A percentile compares a stretch with the other conserved stretches of the same genome.
These are phyloP conservation scores for Peronospora farinosa DNA, from an alignment of 352 stramenopile species.

Conservation along the genomic window DNA sequence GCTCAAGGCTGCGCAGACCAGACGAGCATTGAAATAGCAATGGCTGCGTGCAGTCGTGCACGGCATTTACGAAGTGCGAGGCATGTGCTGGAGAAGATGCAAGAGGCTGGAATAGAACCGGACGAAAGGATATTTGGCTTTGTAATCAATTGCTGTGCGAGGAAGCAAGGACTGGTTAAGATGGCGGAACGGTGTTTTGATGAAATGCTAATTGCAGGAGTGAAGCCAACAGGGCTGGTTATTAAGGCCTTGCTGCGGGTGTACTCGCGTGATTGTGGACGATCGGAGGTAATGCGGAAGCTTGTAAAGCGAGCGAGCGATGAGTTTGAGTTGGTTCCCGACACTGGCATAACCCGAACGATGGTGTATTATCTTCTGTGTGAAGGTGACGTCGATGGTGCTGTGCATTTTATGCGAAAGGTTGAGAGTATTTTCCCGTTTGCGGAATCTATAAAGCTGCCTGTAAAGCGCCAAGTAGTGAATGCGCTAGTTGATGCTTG, in stretches of 20 bases:
- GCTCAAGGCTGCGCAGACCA: constrained; percentile 29
- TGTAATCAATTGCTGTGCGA: constrained; percentile 61
- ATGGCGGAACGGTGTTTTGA: constrained; percentile 39
- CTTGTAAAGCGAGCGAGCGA: constrained; percentile 27
- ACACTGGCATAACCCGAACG: constrained; percentile 40
- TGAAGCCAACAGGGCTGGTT: constrained; percentile 39
- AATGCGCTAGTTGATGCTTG: constrained; percentile 50
- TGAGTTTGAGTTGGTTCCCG: constrained; percentile 33
- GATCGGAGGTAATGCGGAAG: constrained; percentile 31
- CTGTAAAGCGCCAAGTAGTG: constrained; percentile 24
- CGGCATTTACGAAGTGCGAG: constrained; percentile 34
- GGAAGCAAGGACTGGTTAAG: constrained; percentile 27
- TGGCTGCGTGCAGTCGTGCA: constrained; percentile 54
- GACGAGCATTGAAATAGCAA: constrained; percentile 61
- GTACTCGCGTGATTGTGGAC: constrained; percentile 30
- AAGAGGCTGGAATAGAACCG: constrained; percentile 17
- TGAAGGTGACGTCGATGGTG: constrained; percentile 20
- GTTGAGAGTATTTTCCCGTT: constrained; percentile 13
- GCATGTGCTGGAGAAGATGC: constrained; percentile 45
- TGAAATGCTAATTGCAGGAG: constrained; percentile 32
- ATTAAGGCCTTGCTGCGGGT: constrained; percentile 64
- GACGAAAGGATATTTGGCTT: constrained; percentile 49
- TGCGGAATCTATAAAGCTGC: constrained; percentile 7
- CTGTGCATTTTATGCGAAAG: constrained; percentile 27
- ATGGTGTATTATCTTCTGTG: constrained; percentile 43